Evolutionary conservation across 768 basidiomycete genomes (phyloP), one percentile per base, ranked within the genome.

Genomic region (Russula griseocarnosa): DNA sequence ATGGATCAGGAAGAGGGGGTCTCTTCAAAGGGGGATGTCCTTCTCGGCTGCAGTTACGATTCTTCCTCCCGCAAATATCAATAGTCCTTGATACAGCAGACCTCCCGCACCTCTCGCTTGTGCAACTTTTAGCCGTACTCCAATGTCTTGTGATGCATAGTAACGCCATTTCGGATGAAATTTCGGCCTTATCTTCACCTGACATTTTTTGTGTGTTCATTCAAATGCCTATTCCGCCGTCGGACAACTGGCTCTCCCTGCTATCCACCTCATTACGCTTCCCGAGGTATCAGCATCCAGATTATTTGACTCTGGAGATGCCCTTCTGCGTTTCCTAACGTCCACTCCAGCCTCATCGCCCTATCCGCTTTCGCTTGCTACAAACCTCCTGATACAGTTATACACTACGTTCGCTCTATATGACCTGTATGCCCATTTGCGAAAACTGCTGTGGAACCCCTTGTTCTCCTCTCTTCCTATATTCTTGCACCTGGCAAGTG

Each of bases 341-440:
- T 75, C 79, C 55, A 78, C 83, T 26, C 89, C 86, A 36, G 69
- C 79, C 26, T 67, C 74, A 3, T 78, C 77, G 3, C 73, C 79
- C 0, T 80, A 82, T 50, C 62, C 75, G 0, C 61, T 55, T 4
- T 50, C 72, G 0, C 71, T 78, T 1, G 76, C 83, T 1, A 78
- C 73, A 1, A 70, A 73, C 2, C 80, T 93, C 20, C 78, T 88
- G 18, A 74, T 74, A 1, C 75, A 75, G 32, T 76, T 94, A 16
- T 94, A 91, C 74, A 71, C 78, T 0, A 70, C 75, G 3, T 79
- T 97, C 11, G 91, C 85, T 0, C 77, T 81, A 1, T 98, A 96
- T 67, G 95, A 95, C 0, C 72, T 95, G 1, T 87, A 87, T 67
- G 75, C 90, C 0, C 82, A 86, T 60, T 88, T 40, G 85, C 88